A percentile compares a stretch with the other conserved stretches of the same genome.
These are phyloP conservation scores for Leersia perrieri DNA, from an alignment of 176 grass and related monocot genomes.

Conservation along the genomic window DNA sequence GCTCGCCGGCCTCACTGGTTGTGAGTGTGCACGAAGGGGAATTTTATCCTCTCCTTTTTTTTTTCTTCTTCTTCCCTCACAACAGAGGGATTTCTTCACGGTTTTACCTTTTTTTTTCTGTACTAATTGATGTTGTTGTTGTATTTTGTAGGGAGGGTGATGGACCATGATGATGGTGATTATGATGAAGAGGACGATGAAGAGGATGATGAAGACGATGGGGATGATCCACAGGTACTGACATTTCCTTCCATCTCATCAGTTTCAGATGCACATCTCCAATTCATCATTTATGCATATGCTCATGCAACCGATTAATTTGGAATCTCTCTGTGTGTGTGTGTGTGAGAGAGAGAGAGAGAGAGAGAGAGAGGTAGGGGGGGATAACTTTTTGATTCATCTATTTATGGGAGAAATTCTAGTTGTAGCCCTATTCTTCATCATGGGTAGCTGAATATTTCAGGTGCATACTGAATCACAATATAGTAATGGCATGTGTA, in stretches of 20 bases:
- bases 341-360: background rate
- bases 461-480: background rate
- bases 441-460: background rate
- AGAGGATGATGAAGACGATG: slow-evolving; percentile 47
- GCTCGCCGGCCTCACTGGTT: slow-evolving; percentile 64
- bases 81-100: background rate
- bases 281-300: background rate
- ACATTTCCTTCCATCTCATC: background rate
- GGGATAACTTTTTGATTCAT: background rate
- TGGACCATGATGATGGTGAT: slow-evolving; percentile 51
- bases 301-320: background rate
- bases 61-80: background rate
- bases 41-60: background rate
- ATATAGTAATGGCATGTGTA: background rate
- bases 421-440: background rate
- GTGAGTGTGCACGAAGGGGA: slow-evolving; percentile 40
- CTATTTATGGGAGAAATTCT: background rate
- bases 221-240: slow-evolving; percentile 56
- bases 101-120: background rate
- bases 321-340: too few species aligned
- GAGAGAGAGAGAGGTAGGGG: background rate
- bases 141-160: slow-evolving; percentile 54
- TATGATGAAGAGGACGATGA: slow-evolving; percentile 47
- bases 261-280: background rate
- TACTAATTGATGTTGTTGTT: background rate